Conservation (phyloP, 2,329 filamentous ascomycete genomes). For the Aspergillus sergii region DNA sequence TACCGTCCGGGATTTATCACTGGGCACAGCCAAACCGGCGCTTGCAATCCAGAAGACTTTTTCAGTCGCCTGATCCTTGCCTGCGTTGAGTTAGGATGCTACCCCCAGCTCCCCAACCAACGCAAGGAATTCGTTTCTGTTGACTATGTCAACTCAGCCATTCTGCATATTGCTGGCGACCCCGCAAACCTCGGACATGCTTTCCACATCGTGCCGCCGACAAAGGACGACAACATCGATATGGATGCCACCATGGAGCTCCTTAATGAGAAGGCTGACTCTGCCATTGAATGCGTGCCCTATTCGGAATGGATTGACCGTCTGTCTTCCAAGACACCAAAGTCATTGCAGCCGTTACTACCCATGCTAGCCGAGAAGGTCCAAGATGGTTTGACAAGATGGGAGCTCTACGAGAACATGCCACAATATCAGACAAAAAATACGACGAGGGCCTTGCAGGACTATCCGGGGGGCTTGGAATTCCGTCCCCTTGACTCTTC, state of each 20-base stretch:
- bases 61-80: slow-evolving; percentile 77
- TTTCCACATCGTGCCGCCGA: slow-evolving; percentile 24
- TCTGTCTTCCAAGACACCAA: slow-evolving; percentile 5
- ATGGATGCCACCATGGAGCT: neutral
- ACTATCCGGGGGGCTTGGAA: too few species aligned
- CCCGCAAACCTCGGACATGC: slow-evolving; percentile 17
- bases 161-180: slow-evolving; percentile 25
- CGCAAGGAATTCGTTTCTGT: slow-evolving; percentile 31
- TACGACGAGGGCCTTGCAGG: neutral
- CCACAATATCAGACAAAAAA: slow-evolving; percentile 17
- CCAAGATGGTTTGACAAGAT: slow-evolving; percentile 21
- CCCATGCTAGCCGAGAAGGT: slow-evolving; percentile 28
- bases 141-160: slow-evolving; percentile 24
- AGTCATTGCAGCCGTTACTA: slow-evolving; percentile 19
- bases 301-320: slow-evolving; percentile 22
- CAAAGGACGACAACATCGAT: slow-evolving; percentile 19
- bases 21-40: slow-evolving; percentile 67
- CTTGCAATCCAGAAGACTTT: slow-evolving; percentile 76
- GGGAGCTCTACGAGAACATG: slow-evolving; percentile 30
- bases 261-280: neutral
- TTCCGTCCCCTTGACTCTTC: too few species aligned
- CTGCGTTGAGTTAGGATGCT: slow-evolving; percentile 67
- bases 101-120: slow-evolving; percentile 25
- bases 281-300: neutral
- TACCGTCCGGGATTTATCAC: slow-evolving; percentile 80